Percentiles rank a stretch among this genome's conserved stretches.
Evolutionary conservation across 129 eudicot genomes (phyloP).

Genomic region (Apium graveolens): DNA sequence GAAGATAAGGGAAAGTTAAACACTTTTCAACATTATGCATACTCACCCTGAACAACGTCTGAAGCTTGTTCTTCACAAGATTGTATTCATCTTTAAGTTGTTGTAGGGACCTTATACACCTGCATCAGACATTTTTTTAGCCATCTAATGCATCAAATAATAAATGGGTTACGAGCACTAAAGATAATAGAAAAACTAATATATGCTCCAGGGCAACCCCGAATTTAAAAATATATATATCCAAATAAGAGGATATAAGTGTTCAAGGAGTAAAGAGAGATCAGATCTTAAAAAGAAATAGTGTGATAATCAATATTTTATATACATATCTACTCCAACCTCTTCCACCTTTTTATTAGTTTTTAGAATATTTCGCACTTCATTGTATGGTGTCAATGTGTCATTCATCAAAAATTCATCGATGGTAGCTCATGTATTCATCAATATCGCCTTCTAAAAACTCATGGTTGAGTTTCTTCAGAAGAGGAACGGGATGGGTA

Average conservation of each 20-base stretch:
- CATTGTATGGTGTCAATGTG: neutral
- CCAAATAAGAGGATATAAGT: neutral
- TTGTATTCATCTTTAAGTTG: conserved; percentile 10
- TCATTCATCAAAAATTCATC: neutral
- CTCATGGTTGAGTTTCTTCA: neutral
- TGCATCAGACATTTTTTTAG: neutral
- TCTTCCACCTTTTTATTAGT: neutral
- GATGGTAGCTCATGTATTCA: neutral
- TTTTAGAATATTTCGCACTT: too few species aligned
- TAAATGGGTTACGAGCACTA: neutral
- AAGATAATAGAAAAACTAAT: neutral
- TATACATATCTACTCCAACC: neutral
- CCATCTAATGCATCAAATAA: neutral
- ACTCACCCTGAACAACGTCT: conserved; percentile 6
- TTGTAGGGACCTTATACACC: conserved; percentile 4
- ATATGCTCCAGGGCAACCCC: neutral
- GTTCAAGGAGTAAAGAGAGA: too few species aligned
- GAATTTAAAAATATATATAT: too few species aligned
- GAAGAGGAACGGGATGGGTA: too few species aligned
- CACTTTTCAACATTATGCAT: neutral
- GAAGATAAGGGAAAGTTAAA: neutral
- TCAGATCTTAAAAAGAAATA: too few species aligned
- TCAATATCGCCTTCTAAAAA: neutral
- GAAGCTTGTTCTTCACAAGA: conserved; percentile 10
- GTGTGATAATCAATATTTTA: neutral